These are phyloP conservation scores for Zizania latifolia DNA, from an alignment of 176 grass and related monocot genomes.

Conservation along the genomic window DNA sequence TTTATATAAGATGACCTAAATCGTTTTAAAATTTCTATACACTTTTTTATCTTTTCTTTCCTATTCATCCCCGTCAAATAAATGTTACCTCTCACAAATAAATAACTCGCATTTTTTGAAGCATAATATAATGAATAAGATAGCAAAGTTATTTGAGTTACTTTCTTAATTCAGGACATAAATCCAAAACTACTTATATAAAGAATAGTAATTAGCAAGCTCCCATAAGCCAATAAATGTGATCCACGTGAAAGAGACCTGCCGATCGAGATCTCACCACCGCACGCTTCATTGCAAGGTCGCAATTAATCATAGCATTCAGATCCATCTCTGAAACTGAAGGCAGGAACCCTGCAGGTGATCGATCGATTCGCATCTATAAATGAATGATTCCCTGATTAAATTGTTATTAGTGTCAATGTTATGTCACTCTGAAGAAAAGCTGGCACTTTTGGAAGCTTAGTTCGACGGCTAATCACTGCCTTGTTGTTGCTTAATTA, in stretches of 20 bases:
- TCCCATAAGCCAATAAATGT: conserved; percentile 25
- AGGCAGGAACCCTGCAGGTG: not conserved
- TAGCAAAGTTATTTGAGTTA: too few species aligned
- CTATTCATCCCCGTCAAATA: too few species aligned
- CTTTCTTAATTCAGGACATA: too few species aligned
- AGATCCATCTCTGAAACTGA: not conserved
- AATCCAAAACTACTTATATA: too few species aligned
- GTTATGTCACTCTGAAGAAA: not conserved
- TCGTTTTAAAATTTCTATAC: too few species aligned
- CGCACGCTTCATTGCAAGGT: not conserved
- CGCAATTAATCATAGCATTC: not conserved
- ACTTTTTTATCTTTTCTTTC: too few species aligned
- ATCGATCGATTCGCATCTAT: not conserved
- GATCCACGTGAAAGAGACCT: not conserved
- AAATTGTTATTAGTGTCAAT: not conserved
- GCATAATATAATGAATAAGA: too few species aligned
- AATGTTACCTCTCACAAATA: too few species aligned
- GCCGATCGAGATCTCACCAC: not conserved
- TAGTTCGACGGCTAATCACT: too few species aligned
- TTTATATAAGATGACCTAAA: too few species aligned
- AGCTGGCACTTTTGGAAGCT: not conserved
- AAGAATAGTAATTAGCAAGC: conserved; percentile 18
- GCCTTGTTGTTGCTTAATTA: too few species aligned
- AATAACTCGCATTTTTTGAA: too few species aligned
- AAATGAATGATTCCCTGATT: not conserved